Evolutionary conservation across 2,329 filamentous ascomycete species (phyloP), one percentile per base, ranked within the genome.

Genomic region (Trichoderma afroharzianum): DNA sequence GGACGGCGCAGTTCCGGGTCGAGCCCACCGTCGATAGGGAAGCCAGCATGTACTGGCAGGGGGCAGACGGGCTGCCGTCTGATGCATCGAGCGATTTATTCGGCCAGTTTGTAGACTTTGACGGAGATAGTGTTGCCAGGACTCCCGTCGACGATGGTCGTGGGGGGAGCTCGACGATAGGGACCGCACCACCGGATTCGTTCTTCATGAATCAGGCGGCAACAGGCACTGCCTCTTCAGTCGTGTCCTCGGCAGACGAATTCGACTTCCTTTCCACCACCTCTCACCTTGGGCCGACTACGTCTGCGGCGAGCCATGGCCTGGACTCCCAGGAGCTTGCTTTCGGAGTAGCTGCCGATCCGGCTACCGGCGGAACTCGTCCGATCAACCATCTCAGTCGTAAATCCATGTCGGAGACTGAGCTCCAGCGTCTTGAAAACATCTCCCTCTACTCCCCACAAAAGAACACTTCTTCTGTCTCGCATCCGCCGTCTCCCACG

Each of bases 331-430:
- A 75, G 32, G 74, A 76, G 30, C 74, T 82, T 58, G 72, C 76
- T 55, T 73, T 80, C 55, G 58, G 57, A 58, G 67, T 62, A 36
- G 39, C 30, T 33, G 58, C 63, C 32, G 67, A 70, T 62, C 47
- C 71, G 33, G 68, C 68, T 72, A 72, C 72, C 11, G 43, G 75
- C 67, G 58, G 63, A n/a, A 53, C 66, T 8, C 75, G 76, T 21
- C 75, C 76, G 36, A 72, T 75, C 39, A 73, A 75, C 6, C 73
- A 75, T 64, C 72, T 79, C 14, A 78, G 78, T 50, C 78, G 78
- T 15, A 81, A 77, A 28, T 84, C 83, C 71, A 83, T 86, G 77
- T 85, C 84, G 4, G 84, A 86, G 73, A 83, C 83, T 47, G 84
- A 85, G 74, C 78, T 86, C n/a, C 80, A 84, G 9, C 79, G 81